Base-by-base conservation (phyloP, 2,329 filamentous ascomycete species). In the Pseudocercospora pini-densiflorae region DNA sequence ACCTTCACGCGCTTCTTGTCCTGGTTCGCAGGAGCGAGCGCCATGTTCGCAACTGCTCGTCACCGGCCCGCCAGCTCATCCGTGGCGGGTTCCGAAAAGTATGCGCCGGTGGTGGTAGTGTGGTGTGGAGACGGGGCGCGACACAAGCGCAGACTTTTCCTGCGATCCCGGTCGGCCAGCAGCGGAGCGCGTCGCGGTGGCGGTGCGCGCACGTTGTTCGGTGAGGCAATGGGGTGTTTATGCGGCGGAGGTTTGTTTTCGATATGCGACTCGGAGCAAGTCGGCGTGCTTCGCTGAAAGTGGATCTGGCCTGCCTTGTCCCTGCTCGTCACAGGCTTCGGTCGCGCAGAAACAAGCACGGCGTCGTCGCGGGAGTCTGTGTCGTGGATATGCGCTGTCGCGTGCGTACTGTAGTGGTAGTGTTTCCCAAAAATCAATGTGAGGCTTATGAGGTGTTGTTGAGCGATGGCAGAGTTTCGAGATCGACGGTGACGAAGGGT, bases 1-100 rank as follows among this genome's bases (percentile, higher is more conserved):
- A 99, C 95, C 86, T 99, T 99, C 81, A 98, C 95, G 86, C 95
- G 83, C 77, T 84, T 85, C 76, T 81, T 81, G 75, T 84, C 82
- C 51, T 60, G 58, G 74, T 81, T 83, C 72, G 81, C 78, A 70
- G 82, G 80, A 73, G 72, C 71, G 67, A 71, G 68, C 67, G 72
- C 72, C 72, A 73, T 73, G 61, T 64, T 70, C 60, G 70, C 67
- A 43, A 67, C 70, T 71, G 70, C 70, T 66, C 51, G 60, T 62
- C 51, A 63, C 57, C 59, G 62, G 23, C 58, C 66, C 61, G 62
- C 66, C 68, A 61, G 61, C 64, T 66, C 70, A 71, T 71, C 68
- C 70, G 70, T 66, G 59, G 63, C 64, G 62, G 53, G 59, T 61
- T 43, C 43, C 57, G 58, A 67, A 66, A 49, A 27, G 10, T 61